Conservation (phyloP, 2,329 filamentous ascomycete genomes). For the Trichophyton mentagrophytes region DNA sequence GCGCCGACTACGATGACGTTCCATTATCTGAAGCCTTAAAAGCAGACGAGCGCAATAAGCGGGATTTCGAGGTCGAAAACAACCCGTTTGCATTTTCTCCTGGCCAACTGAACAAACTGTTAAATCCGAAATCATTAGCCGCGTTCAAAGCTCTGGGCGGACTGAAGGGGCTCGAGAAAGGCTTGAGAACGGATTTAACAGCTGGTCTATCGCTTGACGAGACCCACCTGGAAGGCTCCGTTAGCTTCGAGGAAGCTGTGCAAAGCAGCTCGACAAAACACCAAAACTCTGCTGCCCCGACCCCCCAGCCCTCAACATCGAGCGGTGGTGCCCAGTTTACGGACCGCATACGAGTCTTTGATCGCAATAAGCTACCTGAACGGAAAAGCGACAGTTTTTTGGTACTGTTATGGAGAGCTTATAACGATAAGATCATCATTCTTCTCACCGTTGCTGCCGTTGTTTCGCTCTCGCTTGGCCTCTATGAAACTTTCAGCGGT, state of each 20-base stretch:
- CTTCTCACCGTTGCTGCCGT: constrained; percentile 55
- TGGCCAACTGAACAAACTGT: constrained; percentile 72
- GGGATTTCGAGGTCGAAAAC: constrained; percentile 60
- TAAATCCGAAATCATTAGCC: constrained; percentile 75
- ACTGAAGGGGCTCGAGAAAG: constrained; percentile 62
- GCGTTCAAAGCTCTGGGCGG: constrained; percentile 75
- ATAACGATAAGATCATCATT: constrained; percentile 62
- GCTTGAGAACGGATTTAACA: constrained; percentile 58
- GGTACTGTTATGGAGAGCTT: constrained; percentile 53
- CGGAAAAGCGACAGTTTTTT: constrained; percentile 51
- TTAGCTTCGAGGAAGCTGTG: constrained; percentile 62
- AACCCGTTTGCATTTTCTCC: constrained; percentile 73
- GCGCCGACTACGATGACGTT: constrained; percentile 27
- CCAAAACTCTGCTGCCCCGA: constrained; percentile 6
- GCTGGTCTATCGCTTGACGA: constrained; percentile 70
- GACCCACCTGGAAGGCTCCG: constrained; percentile 46
- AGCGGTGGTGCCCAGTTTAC: constrained; percentile 28
- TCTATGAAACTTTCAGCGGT: constrained; percentile 52
- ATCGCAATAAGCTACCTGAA: constrained; percentile 49
- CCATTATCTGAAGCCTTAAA: constrained; percentile 48
- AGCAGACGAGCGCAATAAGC: constrained; percentile 63
- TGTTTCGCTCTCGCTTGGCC: constrained; percentile 54
- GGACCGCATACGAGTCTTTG: constrained; percentile 49
- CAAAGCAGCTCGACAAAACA: constrained; percentile 14
- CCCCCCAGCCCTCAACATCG: background rate